Conservation (phyloP, 108 stramenopile genomes). For the Stephanodiscus minutulus region DNA sequence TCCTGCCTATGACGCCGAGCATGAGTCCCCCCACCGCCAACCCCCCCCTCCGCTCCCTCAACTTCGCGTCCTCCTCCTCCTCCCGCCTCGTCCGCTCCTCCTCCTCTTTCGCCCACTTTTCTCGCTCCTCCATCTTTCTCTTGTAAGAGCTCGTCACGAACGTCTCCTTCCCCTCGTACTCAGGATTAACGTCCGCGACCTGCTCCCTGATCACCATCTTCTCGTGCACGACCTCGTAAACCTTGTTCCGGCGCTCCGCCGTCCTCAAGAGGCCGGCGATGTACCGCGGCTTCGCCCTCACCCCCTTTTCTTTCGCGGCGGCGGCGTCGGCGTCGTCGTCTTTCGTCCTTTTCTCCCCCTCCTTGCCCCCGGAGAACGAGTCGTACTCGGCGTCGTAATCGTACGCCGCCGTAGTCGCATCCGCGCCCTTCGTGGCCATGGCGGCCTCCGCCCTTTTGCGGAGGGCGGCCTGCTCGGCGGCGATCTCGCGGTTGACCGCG, state of each 20-base stretch:
- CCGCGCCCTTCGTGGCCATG: slow-evolving; percentile 31
- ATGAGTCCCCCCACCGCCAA: slow-evolving; percentile 61
- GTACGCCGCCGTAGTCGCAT: slow-evolving; percentile 45
- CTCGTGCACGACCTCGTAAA: slow-evolving; percentile 73
- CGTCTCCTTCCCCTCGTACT: slow-evolving; percentile 76
- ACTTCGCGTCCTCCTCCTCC: slow-evolving; percentile 52
- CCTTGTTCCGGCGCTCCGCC: slow-evolving; percentile 57
- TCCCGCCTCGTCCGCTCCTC: slow-evolving; percentile 56
- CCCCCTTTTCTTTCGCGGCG: neutral
- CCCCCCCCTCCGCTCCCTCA: slow-evolving; percentile 38
- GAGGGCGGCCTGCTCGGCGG: slow-evolving; percentile 69
- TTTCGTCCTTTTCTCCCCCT: slow-evolving; percentile 8
- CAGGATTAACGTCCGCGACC: slow-evolving; percentile 52
- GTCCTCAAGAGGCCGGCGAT: slow-evolving; percentile 63
- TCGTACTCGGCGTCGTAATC: slow-evolving; percentile 84
- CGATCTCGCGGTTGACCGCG: slow-evolving; percentile 66
- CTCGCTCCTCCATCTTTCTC: slow-evolving; percentile 73
- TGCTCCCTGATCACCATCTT: slow-evolving; percentile 69
- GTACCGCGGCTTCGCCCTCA: slow-evolving; percentile 60
- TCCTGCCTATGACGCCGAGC: slow-evolving; percentile 59
- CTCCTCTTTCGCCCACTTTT: slow-evolving; percentile 67
- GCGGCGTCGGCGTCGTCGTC: neutral
- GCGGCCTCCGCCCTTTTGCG: slow-evolving; percentile 61
- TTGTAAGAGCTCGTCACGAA: slow-evolving; percentile 78
- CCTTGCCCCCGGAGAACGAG: slow-evolving; percentile 33